A percentile compares a stretch with the other conserved stretches of the same genome.
These are phyloP conservation scores for Aristolochia californica DNA, from an alignment of 164 flowering plant genomes.

Conservation along the genomic window DNA sequence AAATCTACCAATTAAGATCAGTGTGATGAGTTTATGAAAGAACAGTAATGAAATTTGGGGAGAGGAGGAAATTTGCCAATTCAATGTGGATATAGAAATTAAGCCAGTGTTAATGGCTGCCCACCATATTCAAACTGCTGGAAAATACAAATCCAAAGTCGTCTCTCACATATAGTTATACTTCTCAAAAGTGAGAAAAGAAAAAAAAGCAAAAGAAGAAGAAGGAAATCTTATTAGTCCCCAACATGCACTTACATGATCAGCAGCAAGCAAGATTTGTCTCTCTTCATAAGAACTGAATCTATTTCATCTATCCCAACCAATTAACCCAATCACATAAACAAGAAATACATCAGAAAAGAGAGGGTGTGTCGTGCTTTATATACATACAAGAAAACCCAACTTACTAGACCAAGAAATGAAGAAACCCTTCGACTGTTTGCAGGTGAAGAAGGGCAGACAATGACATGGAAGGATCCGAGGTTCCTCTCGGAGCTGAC, in stretches of 20 bases:
- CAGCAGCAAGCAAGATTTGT: too few species aligned
- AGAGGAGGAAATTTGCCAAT: too few species aligned
- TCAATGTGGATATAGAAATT: too few species aligned
- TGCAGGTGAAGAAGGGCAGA: slow-evolving; percentile 9
- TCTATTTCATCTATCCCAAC: slow-evolving; percentile 10
- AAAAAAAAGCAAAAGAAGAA: slow-evolving; percentile 1
- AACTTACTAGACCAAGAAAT: slow-evolving; percentile 18
- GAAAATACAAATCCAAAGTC: too few species aligned
- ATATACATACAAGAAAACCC: slow-evolving; percentile 17
- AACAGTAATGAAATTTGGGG: too few species aligned
- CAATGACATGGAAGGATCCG: slow-evolving; percentile 45
- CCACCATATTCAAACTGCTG: too few species aligned
- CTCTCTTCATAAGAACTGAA: neutral
- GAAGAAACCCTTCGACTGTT: slow-evolving; percentile 8
- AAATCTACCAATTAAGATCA: too few species aligned
- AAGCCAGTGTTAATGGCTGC: too few species aligned
- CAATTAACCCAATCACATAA: slow-evolving; percentile 14
- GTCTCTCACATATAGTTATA: too few species aligned
- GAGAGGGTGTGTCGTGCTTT: slow-evolving; percentile 10
- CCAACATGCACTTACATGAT: slow-evolving; percentile 5
- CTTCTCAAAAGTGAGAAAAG: too few species aligned
- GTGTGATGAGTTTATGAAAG: too few species aligned
- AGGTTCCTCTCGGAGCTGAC: slow-evolving; percentile 76
- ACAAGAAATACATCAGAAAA: slow-evolving; percentile 15
- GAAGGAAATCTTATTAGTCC: slow-evolving; percentile 14